Evolutionary conservation across 169 alveolate genomes (phyloP), one percentile per base, ranked within the genome.

Genomic region (Eimeria tenella): DNA sequence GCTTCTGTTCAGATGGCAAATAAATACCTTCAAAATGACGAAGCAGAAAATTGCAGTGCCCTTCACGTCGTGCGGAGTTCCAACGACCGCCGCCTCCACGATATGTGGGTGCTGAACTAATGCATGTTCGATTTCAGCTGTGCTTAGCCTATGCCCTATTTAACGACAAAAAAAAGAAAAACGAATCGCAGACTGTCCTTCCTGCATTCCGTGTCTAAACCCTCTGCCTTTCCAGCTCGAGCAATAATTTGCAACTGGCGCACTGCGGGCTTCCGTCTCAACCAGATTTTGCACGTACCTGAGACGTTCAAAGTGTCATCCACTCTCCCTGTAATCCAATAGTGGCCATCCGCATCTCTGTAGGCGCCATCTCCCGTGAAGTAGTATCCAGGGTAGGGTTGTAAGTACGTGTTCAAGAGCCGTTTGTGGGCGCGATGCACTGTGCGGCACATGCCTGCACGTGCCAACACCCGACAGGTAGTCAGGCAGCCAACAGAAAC

Each of bases 311-410:
- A 96, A 0, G 99, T 98, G 94, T 99, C 99, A 94, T 99, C 99
- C 55, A 98, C 97, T 55, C 99, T 96, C 55, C 99, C 99, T 56
- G 99, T 97, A 53, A 99, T 98, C 99, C 99, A 98, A 92, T 97
- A 94, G 95, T 98, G 95, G 58, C 99, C 99, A 79, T 98, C 99
- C 58, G 97, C 96, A 96, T 99, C 99, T 49, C 98, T 95, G 68
- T 96, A 94, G 70, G 99, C 99, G 79, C 99, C 99, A 96, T 99
- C 99, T 4, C 99, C 99, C 3, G 99, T 98, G 90, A 97, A 97
- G 96, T 98, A 98, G 94, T 96, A 97, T 15, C 98, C 99, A 0
- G 96, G 96, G 70, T 97, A 97, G 62, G 97, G 97, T 49, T 96
- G 90, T 88, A 98, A 96, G 94, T 98, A 98, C 4, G 98, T 95